Conservation (phyloP, 192 early-diverging fungal genomes). For the Physocladia obscura region DNA sequence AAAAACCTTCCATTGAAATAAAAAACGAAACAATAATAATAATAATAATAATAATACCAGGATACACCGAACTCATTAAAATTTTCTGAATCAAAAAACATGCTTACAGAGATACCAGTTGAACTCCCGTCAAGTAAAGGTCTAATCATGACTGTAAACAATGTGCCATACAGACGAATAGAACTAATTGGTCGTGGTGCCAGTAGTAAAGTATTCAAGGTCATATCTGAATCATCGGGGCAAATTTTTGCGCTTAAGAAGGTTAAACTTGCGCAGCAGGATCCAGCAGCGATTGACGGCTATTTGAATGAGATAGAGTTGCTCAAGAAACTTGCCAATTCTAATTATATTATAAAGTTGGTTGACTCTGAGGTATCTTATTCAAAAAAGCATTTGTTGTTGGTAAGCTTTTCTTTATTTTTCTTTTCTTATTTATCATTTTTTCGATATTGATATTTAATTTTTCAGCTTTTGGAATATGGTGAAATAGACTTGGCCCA, state of each 20-base stretch:
- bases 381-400: conserved; percentile 56
- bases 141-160: conserved; percentile 35
- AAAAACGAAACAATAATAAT: too few species aligned
- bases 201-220: conserved; percentile 87
- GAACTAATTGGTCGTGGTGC: conserved; percentile 78
- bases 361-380: conserved; percentile 73
- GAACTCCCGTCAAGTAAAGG: too few species aligned
- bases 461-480: conserved; percentile 71
- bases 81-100: too few species aligned
- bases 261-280: conserved; percentile 69
- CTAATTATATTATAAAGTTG: conserved; percentile 76
- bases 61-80: too few species aligned
- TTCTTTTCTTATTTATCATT: not conserved
- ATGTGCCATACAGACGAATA: conserved; percentile 36
- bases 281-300: conserved; percentile 62
- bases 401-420: conserved; percentile 54
- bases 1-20: too few species aligned
- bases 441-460: not conserved
- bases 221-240: conserved; percentile 55
- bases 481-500: conserved; percentile 85
- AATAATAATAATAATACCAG: conserved; percentile 3
- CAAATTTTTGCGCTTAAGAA: conserved; percentile 80
- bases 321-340: conserved; percentile 62
- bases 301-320: conserved; percentile 86
- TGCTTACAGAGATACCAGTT: too few species aligned